Evolutionary conservation across 1,139 yeast genomes (phyloP).

Genomic region (Hyphopichia burtonii): DNA sequence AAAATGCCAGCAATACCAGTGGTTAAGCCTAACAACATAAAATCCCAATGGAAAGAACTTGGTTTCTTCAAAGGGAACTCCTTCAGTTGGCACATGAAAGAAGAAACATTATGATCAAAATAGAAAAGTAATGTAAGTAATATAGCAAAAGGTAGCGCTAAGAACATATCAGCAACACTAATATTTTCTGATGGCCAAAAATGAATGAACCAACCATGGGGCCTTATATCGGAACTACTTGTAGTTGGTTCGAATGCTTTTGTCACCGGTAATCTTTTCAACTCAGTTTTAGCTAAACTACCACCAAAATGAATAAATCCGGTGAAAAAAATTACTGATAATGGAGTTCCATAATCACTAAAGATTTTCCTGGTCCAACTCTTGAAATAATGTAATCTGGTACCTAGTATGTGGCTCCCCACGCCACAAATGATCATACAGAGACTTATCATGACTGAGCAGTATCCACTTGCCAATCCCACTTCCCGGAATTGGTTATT

Average conservation of each 20-base stretch:
- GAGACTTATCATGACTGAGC: constrained; percentile 71
- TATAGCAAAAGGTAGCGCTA: constrained; percentile 91
- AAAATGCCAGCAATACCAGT: constrained; percentile 84
- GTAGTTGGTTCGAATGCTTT: constrained; percentile 74
- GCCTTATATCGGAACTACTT: constrained; percentile 27
- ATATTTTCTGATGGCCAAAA: constrained; percentile 68
- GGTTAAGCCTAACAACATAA: constrained; percentile 75
- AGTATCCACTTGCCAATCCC: constrained; percentile 61
- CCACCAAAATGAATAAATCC: constrained; percentile 93
- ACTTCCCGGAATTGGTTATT: constrained; percentile 60
- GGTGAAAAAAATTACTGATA: constrained; percentile 82
- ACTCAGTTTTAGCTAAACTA: constrained; percentile 46
- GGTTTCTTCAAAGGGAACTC: constrained; percentile 84
- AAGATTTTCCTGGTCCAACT: constrained; percentile 65
- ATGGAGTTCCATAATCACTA: constrained; percentile 83
- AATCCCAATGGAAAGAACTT: constrained; percentile 91
- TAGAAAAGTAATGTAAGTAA: constrained; percentile 80
- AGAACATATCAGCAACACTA: constrained; percentile 69
- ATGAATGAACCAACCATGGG: constrained; percentile 72
- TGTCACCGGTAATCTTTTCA: constrained; percentile 69
- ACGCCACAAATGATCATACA: constrained; percentile 76
- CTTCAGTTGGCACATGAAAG: constrained; percentile 85
- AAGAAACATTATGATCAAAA: constrained; percentile 93
- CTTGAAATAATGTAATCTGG: constrained; percentile 58
- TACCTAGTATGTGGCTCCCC: constrained; percentile 59